Evolutionary conservation across 345 rosid species (phyloP), one percentile per base, ranked within the genome.

Genomic region (Lepidium africanum): DNA sequence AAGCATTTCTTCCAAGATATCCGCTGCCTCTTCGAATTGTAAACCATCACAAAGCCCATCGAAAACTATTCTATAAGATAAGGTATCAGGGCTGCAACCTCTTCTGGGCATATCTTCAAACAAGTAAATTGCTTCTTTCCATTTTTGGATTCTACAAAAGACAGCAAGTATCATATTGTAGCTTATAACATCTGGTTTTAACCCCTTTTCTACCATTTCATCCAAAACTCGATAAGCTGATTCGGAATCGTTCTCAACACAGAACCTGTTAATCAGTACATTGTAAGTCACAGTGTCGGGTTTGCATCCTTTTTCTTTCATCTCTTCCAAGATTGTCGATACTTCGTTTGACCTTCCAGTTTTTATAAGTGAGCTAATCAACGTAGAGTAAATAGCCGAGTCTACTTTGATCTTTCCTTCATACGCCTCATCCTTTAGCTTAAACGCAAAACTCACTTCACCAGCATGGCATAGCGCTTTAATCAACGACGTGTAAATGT

Each of bases 41-140:
- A 71, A 66, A 57, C 64, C 78, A 19, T 77, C 69, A 5, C 85
- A 76, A 52, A 93, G 85, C 37, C 86, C 92, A 17, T 85, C 89
- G 59, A 93, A 93, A 51, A 90, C 70, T 70, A 87, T 80, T 64
- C 98, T 83, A 64, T 88, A 83, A 4, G 96, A 86, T 45, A 87
- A 82, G 15, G 77, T 76, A 82, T 93, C 94, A 37, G 94, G 96
- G 56, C 27, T 27, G 52, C 87, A 82, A 4, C 94, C 97, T 58
- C 79, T 78, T 43, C 94, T 73, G 2, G 94, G 96, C 94, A 93
- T 87, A 66, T 87, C 94, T 72, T 87, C 90, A 42, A 93, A 83
- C 61, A 93, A 71, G 65, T 90, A 90, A 37, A 32, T 80, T 0
- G 88, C 96, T 56, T 85, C 92, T 11, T 65, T 69, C 78, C 80